These are phyloP conservation scores for Hylodesmum podocarpum DNA, from an alignment of 306 rosid species.

Conservation along the genomic window DNA sequence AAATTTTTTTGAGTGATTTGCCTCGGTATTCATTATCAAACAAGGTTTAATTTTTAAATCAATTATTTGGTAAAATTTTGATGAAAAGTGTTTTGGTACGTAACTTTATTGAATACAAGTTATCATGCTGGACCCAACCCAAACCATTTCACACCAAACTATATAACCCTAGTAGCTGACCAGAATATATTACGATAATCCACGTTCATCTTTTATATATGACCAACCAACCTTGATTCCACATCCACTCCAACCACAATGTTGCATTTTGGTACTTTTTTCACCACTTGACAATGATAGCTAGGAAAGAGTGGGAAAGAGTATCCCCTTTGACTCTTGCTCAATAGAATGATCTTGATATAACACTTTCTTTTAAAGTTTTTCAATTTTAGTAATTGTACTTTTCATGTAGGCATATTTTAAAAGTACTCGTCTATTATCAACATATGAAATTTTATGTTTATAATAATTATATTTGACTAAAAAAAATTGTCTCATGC, in stretches of 20 bases:
- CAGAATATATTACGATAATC: neutral
- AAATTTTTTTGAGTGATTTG: neutral
- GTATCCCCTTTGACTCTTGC: neutral
- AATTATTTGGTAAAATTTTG: neutral
- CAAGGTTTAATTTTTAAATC: neutral
- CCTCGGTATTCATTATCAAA: neutral
- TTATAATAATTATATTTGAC: no score
- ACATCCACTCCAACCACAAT: neutral
- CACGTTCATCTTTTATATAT: neutral
- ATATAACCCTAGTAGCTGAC: neutral
- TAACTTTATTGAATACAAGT: neutral
- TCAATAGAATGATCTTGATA: neutral
- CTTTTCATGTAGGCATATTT: neutral
- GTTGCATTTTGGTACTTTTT: neutral
- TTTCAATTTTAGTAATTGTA: neutral
- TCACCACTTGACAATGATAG: neutral
- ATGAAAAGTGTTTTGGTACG: neutral
- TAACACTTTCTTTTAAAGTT: neutral
- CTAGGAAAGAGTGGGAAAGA: neutral
- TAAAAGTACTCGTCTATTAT: neutral
- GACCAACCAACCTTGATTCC: neutral
- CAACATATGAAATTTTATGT: no score
- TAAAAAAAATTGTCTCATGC: no score
- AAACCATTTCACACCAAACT: conserved; percentile 19
- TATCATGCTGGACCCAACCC: neutral